Evolutionary conservation across 2,329 filamentous ascomycete genomes (phyloP).

Genomic region (Botrytis pseudocinerea): DNA sequence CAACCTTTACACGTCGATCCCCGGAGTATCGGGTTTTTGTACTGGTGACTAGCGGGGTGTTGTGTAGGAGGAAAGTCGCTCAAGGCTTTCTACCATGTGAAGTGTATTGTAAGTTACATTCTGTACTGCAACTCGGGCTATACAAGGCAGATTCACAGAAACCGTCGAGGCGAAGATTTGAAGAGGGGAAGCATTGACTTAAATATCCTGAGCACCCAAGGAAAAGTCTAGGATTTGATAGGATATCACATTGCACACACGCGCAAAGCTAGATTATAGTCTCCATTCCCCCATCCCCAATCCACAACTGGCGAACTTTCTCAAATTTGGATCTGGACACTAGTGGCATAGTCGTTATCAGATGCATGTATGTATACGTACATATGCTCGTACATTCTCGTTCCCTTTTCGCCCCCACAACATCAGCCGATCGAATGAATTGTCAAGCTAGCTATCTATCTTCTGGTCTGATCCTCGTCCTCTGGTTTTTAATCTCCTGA

Average conservation of each 20-base stretch:
- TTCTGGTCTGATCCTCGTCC: neutral
- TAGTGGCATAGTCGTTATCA: neutral
- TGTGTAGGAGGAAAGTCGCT: neutral
- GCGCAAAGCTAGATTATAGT: neutral
- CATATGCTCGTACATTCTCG: neutral
- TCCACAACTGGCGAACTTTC: neutral
- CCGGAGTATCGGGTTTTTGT: neutral
- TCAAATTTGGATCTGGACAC: neutral
- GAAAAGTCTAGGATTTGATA: neutral
- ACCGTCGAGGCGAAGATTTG: neutral
- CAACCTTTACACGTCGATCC: neutral
- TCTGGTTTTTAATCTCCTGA: neutral
- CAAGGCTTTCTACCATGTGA: neutral
- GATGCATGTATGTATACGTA: neutral
- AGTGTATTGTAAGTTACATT: neutral
- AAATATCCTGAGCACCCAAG: neutral
- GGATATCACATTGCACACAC: neutral
- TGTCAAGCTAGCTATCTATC: neutral
- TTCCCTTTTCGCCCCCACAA: slow-evolving; percentile 1
- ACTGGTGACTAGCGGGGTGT: neutral
- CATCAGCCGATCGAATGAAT: neutral
- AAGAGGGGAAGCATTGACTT: neutral
- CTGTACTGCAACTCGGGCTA: neutral
- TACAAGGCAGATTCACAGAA: neutral
- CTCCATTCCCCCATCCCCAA: neutral